These are phyloP conservation scores for Taiwanofungus camphoratus DNA, from an alignment of 1,284 basidiomycete genomes.

Conservation along the genomic window DNA sequence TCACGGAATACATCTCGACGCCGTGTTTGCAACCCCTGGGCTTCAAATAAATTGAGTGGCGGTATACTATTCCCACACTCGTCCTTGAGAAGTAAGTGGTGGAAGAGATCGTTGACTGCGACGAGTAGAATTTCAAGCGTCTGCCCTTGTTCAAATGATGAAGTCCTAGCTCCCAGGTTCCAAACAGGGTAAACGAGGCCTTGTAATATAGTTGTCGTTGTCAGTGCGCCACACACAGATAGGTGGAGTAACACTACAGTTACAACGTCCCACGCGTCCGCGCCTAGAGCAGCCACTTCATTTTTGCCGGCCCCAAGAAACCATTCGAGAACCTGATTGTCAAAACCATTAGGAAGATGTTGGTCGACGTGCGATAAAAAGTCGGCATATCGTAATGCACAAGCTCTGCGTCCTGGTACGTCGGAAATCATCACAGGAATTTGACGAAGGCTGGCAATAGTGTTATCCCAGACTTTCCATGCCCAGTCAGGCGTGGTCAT, in stretches of 20 bases:
- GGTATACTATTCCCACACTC: conserved; percentile 41
- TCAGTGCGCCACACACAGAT: conserved; percentile 59
- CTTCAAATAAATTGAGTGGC: conserved; percentile 50
- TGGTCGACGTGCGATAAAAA: conserved; percentile 71
- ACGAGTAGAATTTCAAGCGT: conserved; percentile 46
- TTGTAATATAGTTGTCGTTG: conserved; percentile 62
- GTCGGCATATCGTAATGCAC: conserved; percentile 56
- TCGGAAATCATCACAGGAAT: conserved; percentile 52
- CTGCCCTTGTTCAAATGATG: conserved; percentile 32
- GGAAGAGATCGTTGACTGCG: conserved; percentile 58
- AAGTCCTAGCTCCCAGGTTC: conserved; percentile 42
- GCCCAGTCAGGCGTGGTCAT: conserved; percentile 65
- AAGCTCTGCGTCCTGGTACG: conserved; percentile 36
- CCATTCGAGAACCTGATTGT: conserved; percentile 64
- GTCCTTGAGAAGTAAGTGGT: conserved; percentile 49
- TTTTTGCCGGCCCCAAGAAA: conserved; percentile 57
- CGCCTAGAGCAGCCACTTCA: conserved; percentile 50
- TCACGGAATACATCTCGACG: conserved; percentile 60
- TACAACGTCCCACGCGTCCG: conserved; percentile 63
- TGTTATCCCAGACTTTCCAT: conserved; percentile 76
- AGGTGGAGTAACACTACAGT: conserved; percentile 58
- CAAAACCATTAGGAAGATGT: conserved; percentile 64
- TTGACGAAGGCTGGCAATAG: conserved; percentile 62
- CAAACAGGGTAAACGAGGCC: conserved; percentile 74
- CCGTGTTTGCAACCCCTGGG: conserved; percentile 61